Evolutionary conservation across 2,329 filamentous ascomycete genomes (phyloP).

Genomic region (Fusarium mangiferae): DNA sequence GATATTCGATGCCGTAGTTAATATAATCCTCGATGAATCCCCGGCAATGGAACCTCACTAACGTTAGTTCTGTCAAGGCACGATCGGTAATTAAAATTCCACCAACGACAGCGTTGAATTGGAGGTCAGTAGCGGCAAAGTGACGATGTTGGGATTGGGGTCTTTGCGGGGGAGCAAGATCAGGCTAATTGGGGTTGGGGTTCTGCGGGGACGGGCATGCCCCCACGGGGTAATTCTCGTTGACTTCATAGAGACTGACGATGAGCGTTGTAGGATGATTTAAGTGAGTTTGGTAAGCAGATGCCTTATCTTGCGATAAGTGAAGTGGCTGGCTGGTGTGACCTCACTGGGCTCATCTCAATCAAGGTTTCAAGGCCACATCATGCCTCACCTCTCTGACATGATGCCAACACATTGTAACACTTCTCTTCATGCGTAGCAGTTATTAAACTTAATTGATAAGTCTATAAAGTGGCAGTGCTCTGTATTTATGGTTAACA

Average conservation of each 20-base stretch:
- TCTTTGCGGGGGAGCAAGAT: background rate
- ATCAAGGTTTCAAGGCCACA: background rate
- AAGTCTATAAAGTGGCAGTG: background rate
- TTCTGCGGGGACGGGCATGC: slow-evolving; percentile 6
- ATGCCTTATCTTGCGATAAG: background rate
- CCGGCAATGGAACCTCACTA: background rate
- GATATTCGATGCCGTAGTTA: slow-evolving; percentile 13
- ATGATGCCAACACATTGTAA: background rate
- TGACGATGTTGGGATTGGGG: slow-evolving; percentile 2
- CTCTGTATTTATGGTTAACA: slow-evolving; percentile 1
- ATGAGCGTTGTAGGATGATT: too few species aligned
- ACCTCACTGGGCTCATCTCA: background rate
- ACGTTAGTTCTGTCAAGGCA: background rate
- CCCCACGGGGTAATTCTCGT: slow-evolving; percentile 1
- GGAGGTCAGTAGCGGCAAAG: background rate
- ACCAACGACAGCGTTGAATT: slow-evolving; percentile 5
- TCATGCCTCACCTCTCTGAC: background rate
- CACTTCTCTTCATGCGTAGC: background rate
- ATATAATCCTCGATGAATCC: background rate
- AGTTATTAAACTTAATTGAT: background rate
- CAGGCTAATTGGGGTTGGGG: slow-evolving; percentile 16
- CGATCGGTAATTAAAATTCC: slow-evolving; percentile 7
- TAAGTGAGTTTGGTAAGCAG: background rate
- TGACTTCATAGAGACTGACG: background rate
- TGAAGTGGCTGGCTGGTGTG: background rate